Percentiles rank a stretch among this genome's conserved stretches.
These are phyloP conservation scores for Passiflora organensis DNA, from an alignment of 345 rosid species.

Conservation along the genomic window DNA sequence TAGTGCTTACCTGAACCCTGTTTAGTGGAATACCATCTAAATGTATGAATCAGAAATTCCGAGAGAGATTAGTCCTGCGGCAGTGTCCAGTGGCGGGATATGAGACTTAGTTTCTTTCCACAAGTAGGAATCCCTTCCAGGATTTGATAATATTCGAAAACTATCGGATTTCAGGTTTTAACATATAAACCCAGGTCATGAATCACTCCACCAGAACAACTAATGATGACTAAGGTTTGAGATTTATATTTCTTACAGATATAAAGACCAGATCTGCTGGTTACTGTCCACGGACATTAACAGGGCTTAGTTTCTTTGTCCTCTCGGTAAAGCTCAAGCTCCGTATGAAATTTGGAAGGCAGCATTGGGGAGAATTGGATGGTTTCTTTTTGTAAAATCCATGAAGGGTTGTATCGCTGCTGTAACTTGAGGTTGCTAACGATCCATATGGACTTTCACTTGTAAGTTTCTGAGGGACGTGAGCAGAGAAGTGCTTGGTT, in stretches of 20 bases:
- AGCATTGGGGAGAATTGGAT: slow-evolving; percentile 28
- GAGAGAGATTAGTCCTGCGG: no score
- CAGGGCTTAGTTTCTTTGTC: slow-evolving; percentile 33
- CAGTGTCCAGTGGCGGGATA: background rate
- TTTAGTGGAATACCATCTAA: no score
- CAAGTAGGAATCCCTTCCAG: background rate
- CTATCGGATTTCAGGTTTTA: background rate
- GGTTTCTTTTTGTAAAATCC: slow-evolving; percentile 27
- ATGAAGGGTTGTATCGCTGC: slow-evolving; percentile 18
- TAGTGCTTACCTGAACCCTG: background rate
- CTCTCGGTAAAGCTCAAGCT: slow-evolving; percentile 43
- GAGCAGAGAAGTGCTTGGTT: slow-evolving; percentile 10
- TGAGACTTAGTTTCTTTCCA: background rate
- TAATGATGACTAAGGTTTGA: background rate
- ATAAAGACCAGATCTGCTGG: background rate
- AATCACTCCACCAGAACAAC: no score
- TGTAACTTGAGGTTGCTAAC: slow-evolving; percentile 13
- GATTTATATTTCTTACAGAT: slow-evolving; percentile 7
- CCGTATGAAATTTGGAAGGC: slow-evolving; percentile 44
- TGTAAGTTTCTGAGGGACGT: slow-evolving; percentile 16
- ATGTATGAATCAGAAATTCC: no score
- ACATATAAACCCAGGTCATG: no score
- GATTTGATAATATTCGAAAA: background rate
- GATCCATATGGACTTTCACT: slow-evolving; percentile 18
- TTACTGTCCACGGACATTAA: slow-evolving; percentile 4